Percentiles rank a stretch among this genome's conserved stretches.
These are phyloP conservation scores for Penicillium goetzii DNA, from an alignment of 495 filamentous ascomycete genomes.

Conservation along the genomic window DNA sequence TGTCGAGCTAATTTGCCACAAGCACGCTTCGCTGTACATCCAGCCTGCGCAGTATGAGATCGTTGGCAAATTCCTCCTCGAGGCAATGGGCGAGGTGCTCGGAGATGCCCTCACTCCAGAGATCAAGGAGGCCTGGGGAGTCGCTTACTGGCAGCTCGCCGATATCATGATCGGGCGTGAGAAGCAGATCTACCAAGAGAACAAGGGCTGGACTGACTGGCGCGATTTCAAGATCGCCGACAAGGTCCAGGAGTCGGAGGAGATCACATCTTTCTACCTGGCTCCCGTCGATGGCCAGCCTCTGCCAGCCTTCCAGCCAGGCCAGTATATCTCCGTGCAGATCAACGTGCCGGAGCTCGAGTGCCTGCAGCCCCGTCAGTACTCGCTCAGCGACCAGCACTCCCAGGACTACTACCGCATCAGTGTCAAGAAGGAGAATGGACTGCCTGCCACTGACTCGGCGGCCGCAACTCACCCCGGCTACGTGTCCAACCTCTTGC, in stretches of 20 bases:
- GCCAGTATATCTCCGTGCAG: constrained; percentile 71
- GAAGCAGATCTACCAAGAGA: constrained; percentile 59
- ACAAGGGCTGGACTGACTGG: constrained; percentile 64
- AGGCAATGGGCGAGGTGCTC: constrained; percentile 68
- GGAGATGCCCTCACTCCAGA: constrained; percentile 67
- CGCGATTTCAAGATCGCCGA: constrained; percentile 65
- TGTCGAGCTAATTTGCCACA: constrained; percentile 74
- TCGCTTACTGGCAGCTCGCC: constrained; percentile 73
- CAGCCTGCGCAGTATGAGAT: constrained; percentile 68
- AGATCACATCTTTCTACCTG: constrained; percentile 74
- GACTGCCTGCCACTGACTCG: constrained; percentile 47
- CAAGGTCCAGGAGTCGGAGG: constrained; percentile 63
- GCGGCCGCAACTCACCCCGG: constrained; percentile 55
- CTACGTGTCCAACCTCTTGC: constrained; percentile 71
- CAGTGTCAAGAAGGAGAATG: constrained; percentile 68
- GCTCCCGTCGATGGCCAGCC: constrained; percentile 62
- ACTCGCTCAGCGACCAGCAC: constrained; percentile 69
- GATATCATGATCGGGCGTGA: constrained; percentile 71
- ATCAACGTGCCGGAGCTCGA: constrained; percentile 60
- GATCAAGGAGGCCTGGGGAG: constrained; percentile 69
- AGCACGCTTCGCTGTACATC: constrained; percentile 74
- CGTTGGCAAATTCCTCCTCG: constrained; percentile 69
- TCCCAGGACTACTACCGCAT: constrained; percentile 65
- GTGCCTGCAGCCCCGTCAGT: constrained; percentile 69
- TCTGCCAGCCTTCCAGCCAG: constrained; percentile 64